Base-by-base conservation (phyloP, 2,329 filamentous ascomycete genomes). In the Sporothrix curviconia region DNA sequence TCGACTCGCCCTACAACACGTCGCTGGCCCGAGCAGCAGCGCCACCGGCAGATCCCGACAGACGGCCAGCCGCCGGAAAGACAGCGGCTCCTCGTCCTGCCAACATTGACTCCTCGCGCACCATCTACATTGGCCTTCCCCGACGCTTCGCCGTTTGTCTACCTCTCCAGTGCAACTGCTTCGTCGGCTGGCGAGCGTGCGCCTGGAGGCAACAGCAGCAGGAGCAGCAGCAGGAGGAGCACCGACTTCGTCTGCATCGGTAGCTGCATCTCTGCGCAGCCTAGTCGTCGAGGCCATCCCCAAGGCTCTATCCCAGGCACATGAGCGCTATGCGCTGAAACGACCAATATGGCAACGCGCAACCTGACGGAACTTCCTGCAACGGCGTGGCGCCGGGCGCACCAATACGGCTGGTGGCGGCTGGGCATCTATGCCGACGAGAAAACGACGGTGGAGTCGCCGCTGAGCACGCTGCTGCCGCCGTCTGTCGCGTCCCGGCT, bases 121-220 rank as follows among this genome's bases (percentile, higher is more conserved):
- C 87, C 2, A 81, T 95, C 39, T 94, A 90, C 66, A 76, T 95
- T 60, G 87, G n/a, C 89, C 1, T 92, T 95, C 65, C 90, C 91
- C 0, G 86, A 92, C 66, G 87, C 85, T 34, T 86, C 88, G 11
- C 88, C 90, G 0, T 85, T 85, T 61, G 75, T 95, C 44, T 95
- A 90, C 69, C 75, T 84, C 43, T 81, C 80, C 52, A 82, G 76
- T 59, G 75, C 78, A 58, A 69, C 74, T 22, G 68, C 51, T 2
- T 46, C 70, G 0, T 39, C 59, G 2, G 19, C 55, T 1, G 52
- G 43, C 25, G 51, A 57, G 25, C 14, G 25, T 15, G 44, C 39
- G 44, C 47, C 47, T 32, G n/a, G 51, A 46, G 11, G 39, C n/a
- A 7, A 36, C 25, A 42, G 40, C 32, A 44, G 9, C 8, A 44